Evolutionary conservation across 257 asterid species (phyloP).

Genomic region (Capsicum chinense): DNA sequence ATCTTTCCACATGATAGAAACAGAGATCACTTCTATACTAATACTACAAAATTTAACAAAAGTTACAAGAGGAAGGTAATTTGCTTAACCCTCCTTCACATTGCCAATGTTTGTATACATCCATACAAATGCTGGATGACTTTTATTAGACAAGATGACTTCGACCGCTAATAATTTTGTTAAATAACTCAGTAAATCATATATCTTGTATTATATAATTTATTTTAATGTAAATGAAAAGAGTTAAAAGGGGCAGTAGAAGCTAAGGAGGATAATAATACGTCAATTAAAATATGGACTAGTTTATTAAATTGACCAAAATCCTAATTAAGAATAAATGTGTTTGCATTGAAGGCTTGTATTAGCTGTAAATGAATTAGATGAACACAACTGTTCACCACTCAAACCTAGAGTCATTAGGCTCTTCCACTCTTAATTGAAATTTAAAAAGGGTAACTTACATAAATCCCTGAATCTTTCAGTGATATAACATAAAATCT

Average conservation of each 20-base stretch:
- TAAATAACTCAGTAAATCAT: no score
- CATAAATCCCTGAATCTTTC: no score
- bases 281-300: neutral
- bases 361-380: conserved; percentile 27
- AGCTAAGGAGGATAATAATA: neutral
- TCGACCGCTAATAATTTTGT: neutral
- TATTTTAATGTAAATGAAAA: no score
- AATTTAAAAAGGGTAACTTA: neutral
- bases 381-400: neutral
- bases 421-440: neutral
- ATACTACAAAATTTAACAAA: neutral
- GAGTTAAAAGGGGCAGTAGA: neutral
- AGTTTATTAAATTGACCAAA: conserved; percentile 9
- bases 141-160: neutral
- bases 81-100: neutral
- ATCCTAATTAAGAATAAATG: neutral
- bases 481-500: no score
- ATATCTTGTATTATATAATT: no score
- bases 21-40: neutral
- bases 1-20: neutral
- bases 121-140: neutral
- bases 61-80: neutral
- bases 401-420: neutral
- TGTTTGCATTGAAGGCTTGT: neutral
- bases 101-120: neutral